Percentiles rank a stretch among this genome's conserved stretches.
Conservation (phyloP, 164 flowering plant species). For the Magnolia changhungtana region DNA sequence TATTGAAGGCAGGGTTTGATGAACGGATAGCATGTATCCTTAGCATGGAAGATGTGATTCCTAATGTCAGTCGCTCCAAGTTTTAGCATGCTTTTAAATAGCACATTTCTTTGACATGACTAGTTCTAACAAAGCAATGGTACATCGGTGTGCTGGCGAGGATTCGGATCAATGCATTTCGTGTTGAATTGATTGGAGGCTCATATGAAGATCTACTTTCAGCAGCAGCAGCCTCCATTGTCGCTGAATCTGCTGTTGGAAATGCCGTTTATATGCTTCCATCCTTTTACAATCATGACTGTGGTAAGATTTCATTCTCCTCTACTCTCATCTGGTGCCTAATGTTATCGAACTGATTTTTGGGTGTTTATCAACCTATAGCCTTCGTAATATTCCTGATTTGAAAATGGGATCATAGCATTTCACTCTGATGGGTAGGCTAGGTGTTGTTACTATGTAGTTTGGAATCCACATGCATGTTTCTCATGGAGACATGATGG, state of each 20-base stretch:
- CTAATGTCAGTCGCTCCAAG: background rate
- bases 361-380: background rate
- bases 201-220: constrained; percentile 70
- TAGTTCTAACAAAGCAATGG: constrained; percentile 83
- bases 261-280: constrained; percentile 62
- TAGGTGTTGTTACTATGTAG: background rate
- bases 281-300: constrained; percentile 63
- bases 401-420: background rate
- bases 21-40: constrained; percentile 76
- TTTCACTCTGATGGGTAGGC: background rate
- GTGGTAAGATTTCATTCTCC: constrained; percentile 35
- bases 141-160: constrained; percentile 69
- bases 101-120: constrained; percentile 40
- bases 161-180: constrained; percentile 88
- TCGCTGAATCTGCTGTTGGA: constrained; percentile 66
- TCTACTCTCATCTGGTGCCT: background rate
- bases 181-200: constrained; percentile 71
- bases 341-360: background rate
- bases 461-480: too few species aligned
- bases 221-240: constrained; percentile 69
- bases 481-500: too few species aligned
- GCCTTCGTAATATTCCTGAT: background rate
- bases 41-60: constrained; percentile 4
- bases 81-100: constrained; percentile 3
- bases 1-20: constrained; percentile 32